phyloP scores from a whole-genome alignment of 1,284 basidiomycete genomes.

The Caloboletus inedulis region DNA sequence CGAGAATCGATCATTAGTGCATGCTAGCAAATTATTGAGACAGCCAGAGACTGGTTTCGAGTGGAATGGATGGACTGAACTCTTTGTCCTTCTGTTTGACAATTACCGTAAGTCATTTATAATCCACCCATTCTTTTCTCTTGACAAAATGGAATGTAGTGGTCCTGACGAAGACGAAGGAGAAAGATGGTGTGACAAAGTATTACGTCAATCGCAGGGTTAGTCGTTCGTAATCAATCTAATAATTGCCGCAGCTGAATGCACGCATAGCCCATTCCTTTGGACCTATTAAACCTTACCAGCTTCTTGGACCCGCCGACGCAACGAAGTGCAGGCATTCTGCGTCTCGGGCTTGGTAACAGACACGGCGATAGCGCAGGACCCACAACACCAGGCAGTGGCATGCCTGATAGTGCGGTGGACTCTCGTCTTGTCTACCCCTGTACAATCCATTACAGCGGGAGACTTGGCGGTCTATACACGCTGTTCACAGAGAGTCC shows the following conservation, averaged over 20 bases:
- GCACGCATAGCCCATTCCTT: conserved; percentile 71
- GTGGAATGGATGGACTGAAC: conserved; percentile 80
- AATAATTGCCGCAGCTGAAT: neutral
- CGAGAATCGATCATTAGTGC: conserved; percentile 78
- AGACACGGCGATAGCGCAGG: conserved; percentile 32
- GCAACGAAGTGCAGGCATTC: conserved; percentile 59
- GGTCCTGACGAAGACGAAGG: conserved; percentile 82
- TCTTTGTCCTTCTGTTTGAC: conserved; percentile 87
- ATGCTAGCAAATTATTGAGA: conserved; percentile 76
- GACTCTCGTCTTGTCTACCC: conserved; percentile 78
- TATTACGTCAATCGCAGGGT: conserved; percentile 81
- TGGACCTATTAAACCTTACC: conserved; percentile 79
- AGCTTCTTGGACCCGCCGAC: conserved; percentile 76
- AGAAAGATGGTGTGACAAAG: conserved; percentile 69
- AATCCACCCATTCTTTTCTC: neutral
- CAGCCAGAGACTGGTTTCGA: conserved; percentile 85
- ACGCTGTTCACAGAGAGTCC: conserved; percentile 83
- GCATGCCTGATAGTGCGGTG: conserved; percentile 36
- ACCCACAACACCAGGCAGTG: conserved; percentile 36
- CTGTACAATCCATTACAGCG: conserved; percentile 82
- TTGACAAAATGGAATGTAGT: conserved; percentile 47
- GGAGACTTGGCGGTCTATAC: conserved; percentile 77
- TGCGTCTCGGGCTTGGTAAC: conserved; percentile 51
- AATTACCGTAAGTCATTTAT: conserved; percentile 73
- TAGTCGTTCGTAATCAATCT: conserved; percentile 26